A percentile compares a stretch with the other conserved stretches of the same genome.
phyloP scores from a whole-genome alignment of 202 grass and related monocot species.

The Brachypodium distachyon region DNA sequence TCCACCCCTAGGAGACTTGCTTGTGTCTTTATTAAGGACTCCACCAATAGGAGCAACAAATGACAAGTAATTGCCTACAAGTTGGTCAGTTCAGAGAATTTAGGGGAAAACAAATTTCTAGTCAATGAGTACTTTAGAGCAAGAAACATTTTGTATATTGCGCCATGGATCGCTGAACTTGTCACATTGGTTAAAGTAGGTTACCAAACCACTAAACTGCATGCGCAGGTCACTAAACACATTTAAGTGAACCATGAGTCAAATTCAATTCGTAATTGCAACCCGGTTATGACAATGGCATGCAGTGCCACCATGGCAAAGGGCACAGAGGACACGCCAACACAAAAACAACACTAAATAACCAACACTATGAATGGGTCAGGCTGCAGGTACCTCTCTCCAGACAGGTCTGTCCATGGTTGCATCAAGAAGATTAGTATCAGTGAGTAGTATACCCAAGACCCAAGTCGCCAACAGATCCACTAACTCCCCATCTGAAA shows the following conservation, averaged over 20 bases:
- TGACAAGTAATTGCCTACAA: conserved; percentile 66
- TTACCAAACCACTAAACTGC: not conserved
- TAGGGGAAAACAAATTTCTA: conserved; percentile 14
- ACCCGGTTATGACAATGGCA: not conserved
- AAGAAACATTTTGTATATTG: not conserved
- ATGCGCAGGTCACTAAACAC: not conserved
- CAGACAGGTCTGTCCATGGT: conserved; percentile 69
- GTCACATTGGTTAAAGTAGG: not conserved
- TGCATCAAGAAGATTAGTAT: conserved; percentile 63
- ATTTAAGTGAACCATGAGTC: not conserved
- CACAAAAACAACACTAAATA: not conserved
- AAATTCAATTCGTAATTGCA: not conserved
- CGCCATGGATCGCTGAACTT: not conserved
- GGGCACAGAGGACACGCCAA: not conserved
- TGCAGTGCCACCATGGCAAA: not conserved
- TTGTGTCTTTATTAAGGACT: conserved; percentile 31
- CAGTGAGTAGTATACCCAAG: conserved; percentile 63
- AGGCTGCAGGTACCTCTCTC: conserved; percentile 75
- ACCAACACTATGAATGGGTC: not conserved
- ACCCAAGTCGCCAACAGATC: conserved; percentile 68
- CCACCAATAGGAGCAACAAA: conserved; percentile 41
- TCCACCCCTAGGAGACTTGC: conserved; percentile 34
- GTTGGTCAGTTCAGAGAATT: conserved; percentile 17
- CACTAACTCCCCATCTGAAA: conserved; percentile 63
- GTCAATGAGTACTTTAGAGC: not conserved